Conservation (phyloP, 2,329 filamentous ascomycete genomes). For the Fonsecaea nubica region DNA sequence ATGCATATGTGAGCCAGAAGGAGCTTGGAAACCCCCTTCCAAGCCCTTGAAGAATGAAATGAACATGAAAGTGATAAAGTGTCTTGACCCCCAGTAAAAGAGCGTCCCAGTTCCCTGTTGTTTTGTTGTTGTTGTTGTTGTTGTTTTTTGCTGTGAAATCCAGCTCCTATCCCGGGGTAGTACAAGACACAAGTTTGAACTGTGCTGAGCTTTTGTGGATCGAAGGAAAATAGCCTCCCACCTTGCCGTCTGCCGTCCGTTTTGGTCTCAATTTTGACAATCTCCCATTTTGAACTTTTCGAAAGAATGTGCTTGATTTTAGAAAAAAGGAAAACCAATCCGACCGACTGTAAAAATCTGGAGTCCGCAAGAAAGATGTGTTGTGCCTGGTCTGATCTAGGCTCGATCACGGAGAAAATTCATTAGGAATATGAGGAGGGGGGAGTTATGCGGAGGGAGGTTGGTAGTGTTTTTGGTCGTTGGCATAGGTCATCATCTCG, state of each 20-base stretch:
- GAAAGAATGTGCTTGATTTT: conserved; percentile 24
- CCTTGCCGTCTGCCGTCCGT: conserved; percentile 20
- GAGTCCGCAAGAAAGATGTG: conserved; percentile 15
- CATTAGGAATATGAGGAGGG: conserved; percentile 8
- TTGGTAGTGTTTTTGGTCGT: conserved; percentile 34
- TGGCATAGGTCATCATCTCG: conserved; percentile 32
- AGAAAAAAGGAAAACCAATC: conserved; percentile 14
- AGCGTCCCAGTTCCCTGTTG: background rate
- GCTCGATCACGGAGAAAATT: background rate
- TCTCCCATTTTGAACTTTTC: conserved; percentile 19
- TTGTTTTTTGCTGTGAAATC: background rate
- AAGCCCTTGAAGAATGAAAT: conserved; percentile 7
- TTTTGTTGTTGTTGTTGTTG: background rate
- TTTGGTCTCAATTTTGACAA: conserved; percentile 24
- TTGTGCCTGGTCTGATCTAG: conserved; percentile 2
- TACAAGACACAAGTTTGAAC: conserved; percentile 3
- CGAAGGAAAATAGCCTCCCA: conserved; percentile 32
- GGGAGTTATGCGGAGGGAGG: conserved; percentile 29
- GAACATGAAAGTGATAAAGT: conserved; percentile 11
- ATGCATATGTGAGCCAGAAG: conserved; percentile 24
- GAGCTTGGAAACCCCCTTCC: conserved; percentile 8
- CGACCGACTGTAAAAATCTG: conserved; percentile 23
- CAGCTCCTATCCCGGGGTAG: conserved; percentile 1
- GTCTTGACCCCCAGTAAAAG: background rate
- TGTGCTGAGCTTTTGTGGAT: conserved; percentile 29